Evolutionary conservation across 805 yeast species (phyloP).

Genomic region (Candida ascalaphidarum): DNA sequence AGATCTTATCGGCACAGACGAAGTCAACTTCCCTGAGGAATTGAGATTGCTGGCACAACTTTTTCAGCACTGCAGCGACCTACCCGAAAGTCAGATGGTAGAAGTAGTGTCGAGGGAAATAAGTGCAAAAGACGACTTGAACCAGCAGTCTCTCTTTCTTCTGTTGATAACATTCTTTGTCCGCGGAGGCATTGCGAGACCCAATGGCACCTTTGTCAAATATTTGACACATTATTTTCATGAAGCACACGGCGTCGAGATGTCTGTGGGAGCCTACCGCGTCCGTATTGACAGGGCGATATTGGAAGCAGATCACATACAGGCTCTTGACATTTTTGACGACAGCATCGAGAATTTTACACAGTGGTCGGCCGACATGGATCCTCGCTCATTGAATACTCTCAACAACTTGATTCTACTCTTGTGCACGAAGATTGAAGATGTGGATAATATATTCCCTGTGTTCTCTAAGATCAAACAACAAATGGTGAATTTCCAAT

Average conservation of each 20-base stretch:
- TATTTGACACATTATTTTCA: constrained; percentile 8
- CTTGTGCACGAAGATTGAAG: constrained; percentile 18
- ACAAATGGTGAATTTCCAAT: constrained; percentile 20
- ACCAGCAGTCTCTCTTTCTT: too few species aligned
- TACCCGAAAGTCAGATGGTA: constrained; percentile 1
- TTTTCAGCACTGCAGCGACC: constrained; percentile 1
- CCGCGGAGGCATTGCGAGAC: too few species aligned
- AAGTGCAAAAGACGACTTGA: constrained; percentile 3
- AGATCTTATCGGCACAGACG: constrained; percentile 11
- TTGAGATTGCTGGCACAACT: constrained; percentile 13
- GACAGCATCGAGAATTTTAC: constrained; percentile 15
- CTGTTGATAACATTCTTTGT: too few species aligned
- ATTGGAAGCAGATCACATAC: constrained; percentile 5
- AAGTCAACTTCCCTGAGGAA: constrained; percentile 11
- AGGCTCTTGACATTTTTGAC: constrained; percentile 21
- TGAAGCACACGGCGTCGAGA: constrained; percentile 4
- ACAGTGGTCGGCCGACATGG: constrained; percentile 11
- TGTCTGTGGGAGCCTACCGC: constrained; percentile 16
- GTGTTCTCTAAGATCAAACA: constrained; percentile 26
- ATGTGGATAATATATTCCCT: constrained; percentile 17
- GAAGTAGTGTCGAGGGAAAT: background rate
- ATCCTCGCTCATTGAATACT: constrained; percentile 30
- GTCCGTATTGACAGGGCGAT: constrained; percentile 20
- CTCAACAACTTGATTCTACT: constrained; percentile 37
- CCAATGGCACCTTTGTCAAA: constrained; percentile 11